Conservation (phyloP, 257 asterid species). For the Voacanga thouarsii region DNA sequence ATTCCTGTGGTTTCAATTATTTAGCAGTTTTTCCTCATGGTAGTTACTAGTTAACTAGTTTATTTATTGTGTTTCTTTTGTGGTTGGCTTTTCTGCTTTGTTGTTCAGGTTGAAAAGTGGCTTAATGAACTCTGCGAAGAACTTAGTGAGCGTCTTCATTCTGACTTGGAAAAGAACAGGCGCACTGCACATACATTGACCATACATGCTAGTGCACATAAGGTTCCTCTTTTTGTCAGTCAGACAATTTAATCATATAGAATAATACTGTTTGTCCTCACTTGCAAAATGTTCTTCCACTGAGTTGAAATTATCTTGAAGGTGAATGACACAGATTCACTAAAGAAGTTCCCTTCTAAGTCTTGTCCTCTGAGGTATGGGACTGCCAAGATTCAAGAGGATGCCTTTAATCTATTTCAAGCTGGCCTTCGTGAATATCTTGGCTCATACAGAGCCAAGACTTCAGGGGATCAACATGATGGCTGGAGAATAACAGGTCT, state of each 20-base stretch:
- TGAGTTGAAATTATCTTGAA: conserved; percentile 27
- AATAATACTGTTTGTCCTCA: neutral
- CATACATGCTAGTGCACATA: conserved; percentile 84
- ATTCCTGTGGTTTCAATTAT: neutral
- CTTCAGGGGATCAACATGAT: conserved; percentile 39
- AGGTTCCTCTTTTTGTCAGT: conserved; percentile 44
- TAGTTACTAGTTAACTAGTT: neutral
- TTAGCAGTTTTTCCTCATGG: neutral
- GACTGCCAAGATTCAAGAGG: conserved; percentile 79
- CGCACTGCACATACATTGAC: conserved; percentile 85
- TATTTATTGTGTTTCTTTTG: neutral
- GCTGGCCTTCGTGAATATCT: conserved; percentile 79
- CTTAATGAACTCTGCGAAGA: conserved; percentile 79
- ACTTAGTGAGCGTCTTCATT: conserved; percentile 80
- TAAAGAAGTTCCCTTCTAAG: conserved; percentile 80
- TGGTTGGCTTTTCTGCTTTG: conserved; percentile 12
- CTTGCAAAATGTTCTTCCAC: neutral
- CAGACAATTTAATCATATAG: neutral
- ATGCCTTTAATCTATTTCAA: conserved; percentile 72
- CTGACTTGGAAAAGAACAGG: conserved; percentile 85
- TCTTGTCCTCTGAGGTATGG: conserved; percentile 89
- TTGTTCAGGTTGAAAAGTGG: conserved; percentile 78
- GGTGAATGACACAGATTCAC: conserved; percentile 63
- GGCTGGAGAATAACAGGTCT: conserved; percentile 92
- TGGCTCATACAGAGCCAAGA: conserved; percentile 42